Evolutionary conservation across 148 eudicot genomes (phyloP), one percentile per base, ranked within the genome.

Genomic region (Heliamphora exappendiculata): DNA sequence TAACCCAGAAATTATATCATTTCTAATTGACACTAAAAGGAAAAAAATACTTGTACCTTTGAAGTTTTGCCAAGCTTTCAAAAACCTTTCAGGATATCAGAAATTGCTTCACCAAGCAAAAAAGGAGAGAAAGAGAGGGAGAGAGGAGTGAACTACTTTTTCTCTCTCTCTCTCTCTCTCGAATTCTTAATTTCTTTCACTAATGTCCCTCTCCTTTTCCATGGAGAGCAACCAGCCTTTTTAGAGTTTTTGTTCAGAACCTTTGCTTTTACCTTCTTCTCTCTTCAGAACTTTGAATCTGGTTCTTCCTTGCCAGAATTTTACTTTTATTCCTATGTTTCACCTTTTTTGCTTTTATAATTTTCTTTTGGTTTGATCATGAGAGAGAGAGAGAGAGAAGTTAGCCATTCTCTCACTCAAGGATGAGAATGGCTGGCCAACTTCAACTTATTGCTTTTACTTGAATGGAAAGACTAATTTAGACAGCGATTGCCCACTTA

Each of bases 371-470:
- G 70, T 72, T 70, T 17, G 72, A 74, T 73, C 67, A 72, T 50
- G 74, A 24, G 68, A 54, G 69, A 45, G 77, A 73, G 70, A 70
- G 78, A 76, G 73, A 51, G 67, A 42, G 49, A 9, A 7, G 24
- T 53, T 66, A 47, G 70, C 70, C 47, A 37, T 9, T 37, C 20
- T 37, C 45, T 37, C 29, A n/a, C 0, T 64, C 68, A 36, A 36
- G 55, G 42, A 69, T 7, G 79, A 79, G 75, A 76, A 81, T 89
- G 58, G 71, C 65, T 63, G 81, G 72, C 81, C 88, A 83, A 78
- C 81, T 83, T 86, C 90, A 80, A 82, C 92, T 54, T 84, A 86
- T n/a, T n/a, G n/a, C n/a, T 94, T 83, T 90, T 85, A 86, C 92
- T 91, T 91, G 70, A 85, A 73, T 88, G 78, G 79, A 76, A 93